Base-by-base conservation (phyloP, 2,329 filamentous ascomycete species). In the Xenoacremonium recifei region DNA sequence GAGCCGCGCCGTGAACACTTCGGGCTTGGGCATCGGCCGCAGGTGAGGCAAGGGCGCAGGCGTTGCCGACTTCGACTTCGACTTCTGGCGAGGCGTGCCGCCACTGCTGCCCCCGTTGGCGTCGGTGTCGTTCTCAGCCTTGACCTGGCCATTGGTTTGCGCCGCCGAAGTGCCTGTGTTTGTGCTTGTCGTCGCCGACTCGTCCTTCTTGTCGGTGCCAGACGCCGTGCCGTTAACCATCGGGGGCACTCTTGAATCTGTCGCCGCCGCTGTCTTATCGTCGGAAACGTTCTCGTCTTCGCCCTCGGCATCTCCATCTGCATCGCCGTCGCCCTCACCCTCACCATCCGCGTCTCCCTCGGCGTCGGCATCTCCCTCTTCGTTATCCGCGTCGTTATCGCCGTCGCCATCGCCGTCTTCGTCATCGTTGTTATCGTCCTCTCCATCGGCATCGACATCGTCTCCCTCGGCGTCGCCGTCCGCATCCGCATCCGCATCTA, bases 1-100 rank as follows among this genome's bases (percentile, higher is more conserved):
- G 3, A 86, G 80, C 30, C 76, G 72, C 12, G 93, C 92, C 2
- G 77, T 84, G 37, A 95, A 70, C n/a, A 83, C 87, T 59, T 95
- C 90, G 10, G 84, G 76, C 1, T 87, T 81, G n/a, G 90, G 76
- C 37, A 70, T 74, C 1, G 84, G 85, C 55, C 54, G 51, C 2
- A 44, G 52, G 19, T 51, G 30, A 9, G 46, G 38, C 7, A 53
- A 42, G 1, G 57, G 54, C 2, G 44, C 53, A 6, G 62, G 63
- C 16, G 59, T 62, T 39, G 53, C 53, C 3, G 65, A 59, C 43
- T 57, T 63, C 43, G 25, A 40, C 20, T 39, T 50, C 50, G 40
- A 43, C 21, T 50, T 48, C 15, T 57, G 47, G 31, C 34, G 48
- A 16, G 44, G 47, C 25, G 40, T 37, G 11, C 53, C 70, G 34